Base-by-base conservation (phyloP, 163 green algal species). In the Chlamydomonas reinhardtii region DNA sequence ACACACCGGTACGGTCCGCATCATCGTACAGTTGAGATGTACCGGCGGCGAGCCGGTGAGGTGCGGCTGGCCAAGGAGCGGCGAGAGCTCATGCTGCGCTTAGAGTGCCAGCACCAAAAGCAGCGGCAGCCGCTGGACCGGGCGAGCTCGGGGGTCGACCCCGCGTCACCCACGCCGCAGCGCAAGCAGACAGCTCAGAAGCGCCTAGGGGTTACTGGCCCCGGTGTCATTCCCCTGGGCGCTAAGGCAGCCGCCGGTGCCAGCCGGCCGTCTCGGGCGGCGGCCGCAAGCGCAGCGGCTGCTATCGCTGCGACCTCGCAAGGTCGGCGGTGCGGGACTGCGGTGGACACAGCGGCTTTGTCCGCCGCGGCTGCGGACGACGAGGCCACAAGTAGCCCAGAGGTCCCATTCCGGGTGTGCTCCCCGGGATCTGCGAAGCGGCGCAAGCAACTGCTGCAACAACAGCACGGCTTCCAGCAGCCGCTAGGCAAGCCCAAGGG, bases 1-100 rank as follows among this genome's bases (percentile, higher is more conserved):
- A n/a, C n/a, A n/a, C n/a, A n/a, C n/a, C n/a, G n/a, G n/a, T n/a
- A n/a, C n/a, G n/a, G n/a, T n/a, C n/a, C n/a, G n/a, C n/a, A n/a
- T n/a, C n/a, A n/a, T n/a, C n/a, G n/a, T n/a, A 37, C 69, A 86
- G 80, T 86, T 31, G 80, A 86, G 70, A 29, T 73, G 34, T 39
- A 80, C 0, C 69, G 69, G 9, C 69, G 69, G 8, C 80, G 80
- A 2, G 80, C 80, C n/a, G 70, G 19, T 11, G 80, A 86, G 4
- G 54, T 65, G 15, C 80, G 80, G 14, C 35, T 12, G 31, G 69
- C 56, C 31, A 48, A 20, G 14, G 70, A 86, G n/a, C 64, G 48
- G 3, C 77, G 39, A 9, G 77, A 75, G 76, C 17, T 27, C 24
- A 56, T 73, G 56, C 35, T 74, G 37, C 24, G 24, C 24, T 5